phyloP scores from a whole-genome alignment of 805 yeast genomes.

The Cyberlindnera misumaiensis region DNA sequence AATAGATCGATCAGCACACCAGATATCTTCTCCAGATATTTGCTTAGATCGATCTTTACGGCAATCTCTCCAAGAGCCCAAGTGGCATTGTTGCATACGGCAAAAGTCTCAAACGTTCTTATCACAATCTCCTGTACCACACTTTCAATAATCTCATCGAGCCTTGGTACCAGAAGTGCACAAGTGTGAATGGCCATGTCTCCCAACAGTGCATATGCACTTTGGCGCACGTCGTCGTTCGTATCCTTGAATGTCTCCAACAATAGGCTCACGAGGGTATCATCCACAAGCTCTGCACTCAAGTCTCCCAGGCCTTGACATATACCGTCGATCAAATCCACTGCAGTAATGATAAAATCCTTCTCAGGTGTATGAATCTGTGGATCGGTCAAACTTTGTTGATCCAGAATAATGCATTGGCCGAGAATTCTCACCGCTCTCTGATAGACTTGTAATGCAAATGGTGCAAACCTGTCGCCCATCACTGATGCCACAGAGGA shows the following conservation, averaged over 20 bases:
- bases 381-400: slow-evolving; percentile 59
- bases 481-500: slow-evolving; percentile 84
- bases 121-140: slow-evolving; percentile 63
- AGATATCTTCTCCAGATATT: slow-evolving; percentile 48
- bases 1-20: slow-evolving; percentile 54
- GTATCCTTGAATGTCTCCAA: slow-evolving; percentile 68
- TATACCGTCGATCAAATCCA: slow-evolving; percentile 88
- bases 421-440: slow-evolving; percentile 68
- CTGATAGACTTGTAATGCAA: slow-evolving; percentile 79
- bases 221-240: slow-evolving; percentile 85
- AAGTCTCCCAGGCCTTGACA: slow-evolving; percentile 79
- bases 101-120: slow-evolving; percentile 40
- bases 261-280: slow-evolving; percentile 52
- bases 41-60: slow-evolving; percentile 46
- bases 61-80: slow-evolving; percentile 93
- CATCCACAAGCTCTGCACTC: slow-evolving; percentile 47
- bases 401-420: slow-evolving; percentile 61
- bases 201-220: slow-evolving; percentile 84
- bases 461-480: slow-evolving; percentile 81
- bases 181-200: slow-evolving; percentile 67
- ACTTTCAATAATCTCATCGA: slow-evolving; percentile 51
- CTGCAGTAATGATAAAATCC: slow-evolving; percentile 81
- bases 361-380: slow-evolving; percentile 72
- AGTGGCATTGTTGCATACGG: slow-evolving; percentile 81
- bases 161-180: slow-evolving; percentile 27